Conservation (phyloP, 164 flowering plant genomes). For the Berberis thunbergii region DNA sequence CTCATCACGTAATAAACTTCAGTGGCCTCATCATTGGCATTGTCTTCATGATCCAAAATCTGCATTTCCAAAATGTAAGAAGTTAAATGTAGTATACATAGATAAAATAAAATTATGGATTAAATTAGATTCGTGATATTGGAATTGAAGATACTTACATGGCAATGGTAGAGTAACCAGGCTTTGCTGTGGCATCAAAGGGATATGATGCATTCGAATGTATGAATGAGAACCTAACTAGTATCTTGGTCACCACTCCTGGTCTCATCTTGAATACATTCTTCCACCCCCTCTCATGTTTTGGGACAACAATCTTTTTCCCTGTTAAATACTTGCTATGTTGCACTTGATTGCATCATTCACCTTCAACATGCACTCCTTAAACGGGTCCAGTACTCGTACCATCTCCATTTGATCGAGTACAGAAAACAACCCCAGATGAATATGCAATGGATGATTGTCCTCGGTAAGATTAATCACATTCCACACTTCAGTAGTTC, state of each 20-base stretch:
- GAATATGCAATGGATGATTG: slow-evolving; percentile 87
- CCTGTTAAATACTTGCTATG: slow-evolving; percentile 45
- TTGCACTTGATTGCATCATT: slow-evolving; percentile 66
- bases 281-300: slow-evolving; percentile 79
- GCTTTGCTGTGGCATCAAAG: slow-evolving; percentile 66
- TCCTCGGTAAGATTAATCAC: slow-evolving; percentile 91
- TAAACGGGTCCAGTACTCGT: slow-evolving; percentile 31
- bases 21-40: slow-evolving; percentile 29
- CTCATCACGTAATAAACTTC: slow-evolving; percentile 12
- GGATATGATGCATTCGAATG: slow-evolving; percentile 53
- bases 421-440: slow-evolving; percentile 52
- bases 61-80: neutral
- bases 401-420: slow-evolving; percentile 53
- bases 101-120: neutral
- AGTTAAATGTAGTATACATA: neutral
- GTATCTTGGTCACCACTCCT: slow-evolving; percentile 49
- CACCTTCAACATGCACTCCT: slow-evolving; percentile 46
- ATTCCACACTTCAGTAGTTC: slow-evolving; percentile 70
- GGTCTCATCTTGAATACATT: slow-evolving; percentile 89
- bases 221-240: slow-evolving; percentile 52
- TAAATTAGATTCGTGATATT: neutral
- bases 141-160: slow-evolving; percentile 37
- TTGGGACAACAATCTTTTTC: slow-evolving; percentile 27
- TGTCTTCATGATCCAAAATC: slow-evolving; percentile 33
- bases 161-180: slow-evolving; percentile 93